Percentiles rank a stretch among this genome's conserved stretches.
These are phyloP conservation scores for Musa beccarii DNA, from an alignment of 176 grass and related monocot genomes.

Conservation along the genomic window DNA sequence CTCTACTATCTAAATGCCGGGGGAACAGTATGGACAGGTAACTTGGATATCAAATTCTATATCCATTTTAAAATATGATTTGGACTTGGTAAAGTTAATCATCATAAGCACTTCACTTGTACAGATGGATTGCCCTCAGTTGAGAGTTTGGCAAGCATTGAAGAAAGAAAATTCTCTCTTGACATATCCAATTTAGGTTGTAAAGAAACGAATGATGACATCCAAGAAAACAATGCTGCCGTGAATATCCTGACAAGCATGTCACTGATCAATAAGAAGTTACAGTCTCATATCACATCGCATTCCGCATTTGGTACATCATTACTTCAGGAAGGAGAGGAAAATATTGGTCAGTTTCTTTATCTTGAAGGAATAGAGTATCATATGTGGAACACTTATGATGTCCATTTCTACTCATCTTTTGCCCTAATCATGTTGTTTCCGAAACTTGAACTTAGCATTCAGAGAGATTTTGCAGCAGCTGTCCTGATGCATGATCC, in stretches of 20 bases:
- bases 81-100: constrained; percentile 15
- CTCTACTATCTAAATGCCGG: constrained; percentile 99
- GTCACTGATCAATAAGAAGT: constrained; percentile 48
- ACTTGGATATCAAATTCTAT: constrained; percentile 12
- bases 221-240: constrained; percentile 41
- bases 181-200: constrained; percentile 44
- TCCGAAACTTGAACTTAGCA: constrained; percentile 76
- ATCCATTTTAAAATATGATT: constrained; percentile 7
- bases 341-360: constrained; percentile 96
- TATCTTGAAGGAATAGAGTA: constrained; percentile 97
- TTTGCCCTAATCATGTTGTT: constrained; percentile 79
- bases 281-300: constrained; percentile 53
- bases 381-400: constrained; percentile 91
- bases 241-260: constrained; percentile 57
- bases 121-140: constrained; percentile 84
- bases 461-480: constrained; percentile 89
- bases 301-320: constrained; percentile 72
- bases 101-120: constrained; percentile 1
- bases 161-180: constrained; percentile 73
- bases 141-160: constrained; percentile 65
- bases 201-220: constrained; percentile 25
- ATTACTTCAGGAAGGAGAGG: constrained; percentile 68
- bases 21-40: constrained; percentile 97
- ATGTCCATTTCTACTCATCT: constrained; percentile 96
- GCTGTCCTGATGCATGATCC: constrained; percentile 96